These are phyloP conservation scores for Globisporangium uncinulatum DNA, from an alignment of 352 stramenopile species.

Conservation along the genomic window DNA sequence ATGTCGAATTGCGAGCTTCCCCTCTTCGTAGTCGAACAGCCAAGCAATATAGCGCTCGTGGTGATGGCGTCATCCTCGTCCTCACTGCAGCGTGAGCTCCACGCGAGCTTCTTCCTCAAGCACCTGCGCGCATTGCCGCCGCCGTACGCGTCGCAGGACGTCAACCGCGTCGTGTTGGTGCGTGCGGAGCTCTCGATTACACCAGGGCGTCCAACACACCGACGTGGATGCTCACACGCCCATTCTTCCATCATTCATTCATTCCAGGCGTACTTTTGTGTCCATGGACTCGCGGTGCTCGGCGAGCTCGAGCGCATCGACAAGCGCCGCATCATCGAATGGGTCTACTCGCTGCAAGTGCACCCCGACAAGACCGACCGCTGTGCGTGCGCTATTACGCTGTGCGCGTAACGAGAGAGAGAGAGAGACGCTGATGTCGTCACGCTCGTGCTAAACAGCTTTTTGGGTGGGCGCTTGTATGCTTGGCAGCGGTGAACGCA, in stretches of 20 bases:
- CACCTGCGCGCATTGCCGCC: slow-evolving; percentile 62
- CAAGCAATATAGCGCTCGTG: no score
- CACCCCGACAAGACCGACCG: slow-evolving; percentile 55
- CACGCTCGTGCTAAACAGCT: not conserved
- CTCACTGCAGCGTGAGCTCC: slow-evolving; percentile 64
- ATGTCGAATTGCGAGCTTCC: no score
- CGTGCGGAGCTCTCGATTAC: slow-evolving; percentile 4
- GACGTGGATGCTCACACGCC: not conserved
- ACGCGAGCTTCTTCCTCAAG: slow-evolving; percentile 77
- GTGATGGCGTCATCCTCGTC: slow-evolving; percentile 3
- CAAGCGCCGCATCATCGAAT: slow-evolving; percentile 71
- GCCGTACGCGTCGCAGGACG: slow-evolving; percentile 77
- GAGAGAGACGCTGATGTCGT: not conserved
- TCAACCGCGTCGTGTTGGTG: slow-evolving; percentile 73
- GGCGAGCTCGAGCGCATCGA: slow-evolving; percentile 70
- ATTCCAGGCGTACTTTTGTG: slow-evolving; percentile 72
- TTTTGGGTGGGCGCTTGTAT: not conserved
- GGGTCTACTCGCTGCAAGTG: slow-evolving; percentile 83
- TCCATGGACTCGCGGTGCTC: slow-evolving; percentile 79
- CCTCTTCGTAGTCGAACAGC: no score
- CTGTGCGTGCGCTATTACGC: slow-evolving; percentile 19
- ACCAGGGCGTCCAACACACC: not conserved
- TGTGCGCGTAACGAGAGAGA: not conserved
- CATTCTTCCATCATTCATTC: not conserved
- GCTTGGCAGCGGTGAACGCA: slow-evolving; percentile 42